Base-by-base conservation (phyloP, 2,329 filamentous ascomycete species). In the Diaporthe caulivora region DNA sequence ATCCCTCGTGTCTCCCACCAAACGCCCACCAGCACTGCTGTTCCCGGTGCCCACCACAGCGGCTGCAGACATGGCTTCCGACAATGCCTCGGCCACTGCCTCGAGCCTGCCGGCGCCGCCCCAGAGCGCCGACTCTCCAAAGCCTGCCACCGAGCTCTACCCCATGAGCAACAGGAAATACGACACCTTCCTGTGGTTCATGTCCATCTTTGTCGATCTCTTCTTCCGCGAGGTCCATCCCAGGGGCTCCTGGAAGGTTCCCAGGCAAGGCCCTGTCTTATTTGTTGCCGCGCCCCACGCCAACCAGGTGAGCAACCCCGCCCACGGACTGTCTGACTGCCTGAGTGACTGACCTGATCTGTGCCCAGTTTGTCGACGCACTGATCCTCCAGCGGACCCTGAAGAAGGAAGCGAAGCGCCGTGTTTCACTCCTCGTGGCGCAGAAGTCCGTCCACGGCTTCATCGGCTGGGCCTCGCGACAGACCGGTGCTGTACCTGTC, bases 181-280 rank as follows among this genome's bases (percentile, higher is more conserved):
- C 82, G 93, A 95, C 84, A 87, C 92, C 74, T 93, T 95, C 80
- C 87, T 95, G 42, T 95, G 93, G 88, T 88, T 88, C 64, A 93
- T 95, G 81, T 93, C 92, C 54, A 90, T 98, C 76, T 88, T 98
- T 69, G 92, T 97, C 77, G 97, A 99, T 83, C 91, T 98, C 77
- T 99, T 99, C 90, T 99, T 99, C 87, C 93, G 97, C 78, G 97
- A 99, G 84, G 95, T 99, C 21, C 95, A 98, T 81, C 97, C 97
- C 17, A 91, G 97, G 77, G 95, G 95, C 77, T 94, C 95, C 76
- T 99, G 97, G 95, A 96, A 95, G 83, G 94, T 99, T 57, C 97
- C 97, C 57, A 92, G 93, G 79, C 90, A 91, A 76, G 97, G 95
- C 0, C 95, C 97, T 1, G 91, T 99, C 76, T 94, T 99, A 74